Conservation (phyloP, 129 eudicot species). For the Kitagawia praeruptora region DNA sequence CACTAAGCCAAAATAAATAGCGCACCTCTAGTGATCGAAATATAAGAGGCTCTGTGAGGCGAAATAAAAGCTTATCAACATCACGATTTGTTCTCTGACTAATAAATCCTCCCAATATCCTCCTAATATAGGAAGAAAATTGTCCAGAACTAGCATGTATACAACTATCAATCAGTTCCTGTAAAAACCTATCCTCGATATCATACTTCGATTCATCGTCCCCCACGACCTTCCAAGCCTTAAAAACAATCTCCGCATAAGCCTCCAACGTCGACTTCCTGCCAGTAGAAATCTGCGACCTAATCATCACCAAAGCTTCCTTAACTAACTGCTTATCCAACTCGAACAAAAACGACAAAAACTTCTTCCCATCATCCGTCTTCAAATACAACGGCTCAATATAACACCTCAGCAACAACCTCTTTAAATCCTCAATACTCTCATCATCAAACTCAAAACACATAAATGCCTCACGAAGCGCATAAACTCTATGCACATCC, state of each 20-base stretch:
- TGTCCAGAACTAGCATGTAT: conserved; percentile 52
- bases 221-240: conserved; percentile 75
- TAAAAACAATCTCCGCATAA: conserved; percentile 75
- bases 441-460: conserved; percentile 96
- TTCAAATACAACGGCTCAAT: conserved; percentile 79
- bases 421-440: conserved; percentile 87
- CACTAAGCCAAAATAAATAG: conserved; percentile 2
- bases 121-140: conserved; percentile 69
- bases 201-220: conserved; percentile 52
- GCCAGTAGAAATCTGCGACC: conserved; percentile 82
- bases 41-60: conserved; percentile 87
- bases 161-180: conserved; percentile 63
- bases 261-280: conserved; percentile 90
- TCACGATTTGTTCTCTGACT: conserved; percentile 76
- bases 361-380: conserved; percentile 77
- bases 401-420: conserved; percentile 70
- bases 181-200: conserved; percentile 74
- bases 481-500: conserved; percentile 72
- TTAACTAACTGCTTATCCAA: conserved; percentile 68
- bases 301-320: conserved; percentile 74
- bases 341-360: conserved; percentile 63
- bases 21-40: conserved; percentile 95
- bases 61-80: conserved; percentile 75
- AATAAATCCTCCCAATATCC: conserved; percentile 66
- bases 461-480: conserved; percentile 61